phyloP scores from a whole-genome alignment of 441 rosid genomes.

The Capsella rubella region DNA sequence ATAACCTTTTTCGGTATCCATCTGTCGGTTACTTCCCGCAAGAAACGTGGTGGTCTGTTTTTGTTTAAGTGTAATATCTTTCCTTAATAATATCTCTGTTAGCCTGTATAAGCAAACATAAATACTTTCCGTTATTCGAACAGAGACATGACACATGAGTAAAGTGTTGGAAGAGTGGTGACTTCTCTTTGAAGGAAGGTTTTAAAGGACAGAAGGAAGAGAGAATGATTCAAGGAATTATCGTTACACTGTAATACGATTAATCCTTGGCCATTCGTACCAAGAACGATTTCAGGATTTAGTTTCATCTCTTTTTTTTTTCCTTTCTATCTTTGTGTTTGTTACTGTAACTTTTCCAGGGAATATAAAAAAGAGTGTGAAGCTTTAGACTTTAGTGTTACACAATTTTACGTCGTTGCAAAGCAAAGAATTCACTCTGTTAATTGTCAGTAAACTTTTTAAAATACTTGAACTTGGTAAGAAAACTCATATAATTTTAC shows the following conservation, averaged over 20 bases:
- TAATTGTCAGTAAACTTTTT: background rate
- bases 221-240: background rate
- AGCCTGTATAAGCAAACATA: constrained; percentile 4
- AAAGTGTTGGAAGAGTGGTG: constrained; percentile 23
- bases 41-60: constrained; percentile 12
- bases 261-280: constrained; percentile 22
- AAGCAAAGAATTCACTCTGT: constrained; percentile 36
- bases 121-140: constrained; percentile 19
- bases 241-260: background rate
- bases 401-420: constrained; percentile 10
- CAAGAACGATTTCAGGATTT: background rate
- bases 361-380: constrained; percentile 15
- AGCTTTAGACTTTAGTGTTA: constrained; percentile 19
- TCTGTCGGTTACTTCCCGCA: constrained; percentile 6
- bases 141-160: constrained; percentile 15
- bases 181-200: constrained; percentile 32
- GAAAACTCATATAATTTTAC: background rate
- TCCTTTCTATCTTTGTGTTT: background rate
- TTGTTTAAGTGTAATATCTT: constrained; percentile 13
- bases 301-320: background rate
- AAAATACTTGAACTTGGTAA: constrained; percentile 9
- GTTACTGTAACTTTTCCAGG: background rate
- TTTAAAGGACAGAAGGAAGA: constrained; percentile 16
- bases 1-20: constrained; percentile 46
- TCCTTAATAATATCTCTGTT: background rate